Percentiles rank a stretch among this genome's conserved stretches.
Conservation (phyloP, 805 yeast genomes). For the Pichia phayaonensis region DNA sequence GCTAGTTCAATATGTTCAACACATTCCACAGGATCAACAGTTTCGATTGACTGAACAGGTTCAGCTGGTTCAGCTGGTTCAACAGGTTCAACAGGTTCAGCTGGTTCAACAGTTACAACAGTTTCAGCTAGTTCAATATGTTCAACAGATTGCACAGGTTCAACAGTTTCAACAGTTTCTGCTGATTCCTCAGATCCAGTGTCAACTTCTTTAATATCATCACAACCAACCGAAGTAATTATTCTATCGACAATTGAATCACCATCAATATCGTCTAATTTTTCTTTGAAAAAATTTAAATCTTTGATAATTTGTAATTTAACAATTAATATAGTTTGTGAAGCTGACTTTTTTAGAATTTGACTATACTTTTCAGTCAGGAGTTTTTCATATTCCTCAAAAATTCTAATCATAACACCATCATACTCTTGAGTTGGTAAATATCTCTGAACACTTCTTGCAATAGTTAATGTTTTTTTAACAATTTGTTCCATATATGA, state of each 20-base stretch:
- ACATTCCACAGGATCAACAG: background rate
- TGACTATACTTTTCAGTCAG: constrained; percentile 47
- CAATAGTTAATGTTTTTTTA: constrained; percentile 58
- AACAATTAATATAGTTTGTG: constrained; percentile 37
- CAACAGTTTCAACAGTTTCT: background rate
- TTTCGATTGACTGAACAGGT: background rate
- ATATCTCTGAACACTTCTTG: constrained; percentile 51
- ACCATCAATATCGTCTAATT: constrained; percentile 49
- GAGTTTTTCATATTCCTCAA: constrained; percentile 50
- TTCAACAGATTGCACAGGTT: background rate
- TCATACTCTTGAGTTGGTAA: constrained; percentile 44
- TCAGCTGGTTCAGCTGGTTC: background rate
- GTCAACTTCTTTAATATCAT: background rate
- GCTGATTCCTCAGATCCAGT: background rate
- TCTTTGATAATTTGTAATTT: constrained; percentile 35
- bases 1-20: background rate
- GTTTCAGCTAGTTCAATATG: background rate
- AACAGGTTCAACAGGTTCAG: background rate
- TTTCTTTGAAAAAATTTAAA: constrained; percentile 56
- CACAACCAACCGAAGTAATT: constrained; percentile 44
- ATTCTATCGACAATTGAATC: constrained; percentile 56
- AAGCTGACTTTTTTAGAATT: constrained; percentile 40
- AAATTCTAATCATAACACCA: constrained; percentile 39
- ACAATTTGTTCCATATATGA: constrained; percentile 58
- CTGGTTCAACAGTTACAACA: background rate